Evolutionary conservation across 768 basidiomycete genomes (phyloP), one percentile per base, ranked within the genome.

Genomic region (Pholiota microspora): DNA sequence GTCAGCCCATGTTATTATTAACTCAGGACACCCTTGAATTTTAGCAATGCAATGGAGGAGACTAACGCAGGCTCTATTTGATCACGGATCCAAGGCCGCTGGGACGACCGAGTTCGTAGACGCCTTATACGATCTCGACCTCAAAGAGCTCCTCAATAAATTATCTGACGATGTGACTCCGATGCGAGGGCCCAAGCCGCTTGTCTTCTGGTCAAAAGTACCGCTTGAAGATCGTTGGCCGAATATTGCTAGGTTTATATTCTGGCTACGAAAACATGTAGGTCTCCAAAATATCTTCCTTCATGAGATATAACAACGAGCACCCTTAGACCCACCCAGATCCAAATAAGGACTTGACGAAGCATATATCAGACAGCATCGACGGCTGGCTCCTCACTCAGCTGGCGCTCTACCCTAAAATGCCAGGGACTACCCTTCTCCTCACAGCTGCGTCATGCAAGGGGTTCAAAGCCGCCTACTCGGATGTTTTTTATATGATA

Each of bases 181-280:
- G 12, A 42, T 21, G 21, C 40, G 40, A 29, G 27, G 46, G 7
- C 16, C 16, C 25, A 15, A 10, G 9, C 27, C 25, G 10, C 45
- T 45, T 21, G 24, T 9, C 12, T 54, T 40, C 21, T 53, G 57
- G 49, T 50, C 42, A 1, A 54, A 54, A 16, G 57, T 50, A 7
- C 15, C 23, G 3, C 2, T 58, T 10, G 52, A 58, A 12, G 27
- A 49, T 18, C 47, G 57, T 4, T 54, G 57, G 57, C 57, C 57
- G 6, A 58, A 58, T 18, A 34, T 58, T 2, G 32, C 52, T 0
- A 21, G 34, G 18, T n/a, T 50, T 2, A 18, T 54, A 35, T 50
- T 21, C 23, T 58, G 49, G 52, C 27, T 58, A 32, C 52, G 16
- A 6, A 42, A 42, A 23, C 8, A 24, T 23, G 40, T 23, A 23